Base-by-base conservation (phyloP, 1,284 basidiomycete species). In the Rhodotorula glutinis region DNA sequence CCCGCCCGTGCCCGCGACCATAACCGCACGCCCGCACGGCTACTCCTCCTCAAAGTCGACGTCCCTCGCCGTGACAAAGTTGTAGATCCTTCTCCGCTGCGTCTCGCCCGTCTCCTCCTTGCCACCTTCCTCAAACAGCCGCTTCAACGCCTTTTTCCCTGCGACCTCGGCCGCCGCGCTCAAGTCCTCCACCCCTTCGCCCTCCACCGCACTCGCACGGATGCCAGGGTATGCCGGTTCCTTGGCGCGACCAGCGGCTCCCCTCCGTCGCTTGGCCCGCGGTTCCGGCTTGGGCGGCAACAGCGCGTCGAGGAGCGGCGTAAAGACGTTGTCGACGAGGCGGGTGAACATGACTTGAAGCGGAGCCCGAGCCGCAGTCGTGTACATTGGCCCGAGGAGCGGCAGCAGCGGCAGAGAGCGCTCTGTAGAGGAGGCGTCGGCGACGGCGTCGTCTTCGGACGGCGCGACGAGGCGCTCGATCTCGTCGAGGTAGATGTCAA, bases 401-500 rank as follows among this genome's bases (percentile, higher is more conserved):
- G 80, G 79, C 13, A 80, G 75, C 14, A 92, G 79, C 8, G 89
- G 90, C 2, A 16, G 80, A 19, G 38, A 4, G 23, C 41, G 60
- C 21, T 21, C 23, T 19, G 25, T 23, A 17, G 51, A 53, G n/a
- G n/a, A n/a, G n/a, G n/a, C 5, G 7, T 38, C 33, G 33, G 33
- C 5, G 33, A 11, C 33, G 25, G 46, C 23, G n/a, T 51, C 11
- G 1, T 43, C 9, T 33, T 23, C 76, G 62, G 10, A 76, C 76
- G 30, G 73, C 57, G 14, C 14, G n/a, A 83, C 73, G 7, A 85
- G 86, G 75, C 90, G 92, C 76, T 97, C 86, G 40, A 98, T 84
- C 78, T 98, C 95, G 72, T 90, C 88, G 13, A 96, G 79, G 79
- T 91, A 97, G 56, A 98, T 87, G 77, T 98, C 95, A 30, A 87